Conservation (phyloP, 106 monocot species). For the Narthecium ossifragum region DNA sequence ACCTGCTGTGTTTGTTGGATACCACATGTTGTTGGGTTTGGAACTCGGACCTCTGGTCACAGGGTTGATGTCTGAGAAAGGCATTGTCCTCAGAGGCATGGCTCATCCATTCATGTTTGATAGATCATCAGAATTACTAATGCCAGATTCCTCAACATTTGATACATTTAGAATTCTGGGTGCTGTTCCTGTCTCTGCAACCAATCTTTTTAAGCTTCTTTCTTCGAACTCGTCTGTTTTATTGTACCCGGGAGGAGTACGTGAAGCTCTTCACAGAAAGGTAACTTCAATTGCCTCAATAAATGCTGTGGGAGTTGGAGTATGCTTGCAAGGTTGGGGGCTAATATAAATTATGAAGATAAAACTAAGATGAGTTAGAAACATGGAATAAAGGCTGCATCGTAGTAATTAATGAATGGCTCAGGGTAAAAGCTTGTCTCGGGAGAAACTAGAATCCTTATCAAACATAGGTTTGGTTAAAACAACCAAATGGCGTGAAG, state of each 20-base stretch:
- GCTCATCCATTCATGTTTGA: slow-evolving; percentile 76
- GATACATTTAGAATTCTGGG: slow-evolving; percentile 58
- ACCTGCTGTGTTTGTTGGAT: slow-evolving; percentile 65
- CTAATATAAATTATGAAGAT: too few relatives aligned
- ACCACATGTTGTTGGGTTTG: slow-evolving; percentile 76
- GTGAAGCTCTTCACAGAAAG: slow-evolving; percentile 87
- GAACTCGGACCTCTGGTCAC: slow-evolving; percentile 43
- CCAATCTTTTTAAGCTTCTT: slow-evolving; percentile 67
- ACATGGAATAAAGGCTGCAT: too few relatives aligned
- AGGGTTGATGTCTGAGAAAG: slow-evolving; percentile 26
- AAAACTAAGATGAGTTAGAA: too few relatives aligned
- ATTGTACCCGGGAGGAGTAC: slow-evolving; percentile 70
- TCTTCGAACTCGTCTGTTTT: slow-evolving; percentile 48
- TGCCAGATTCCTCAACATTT: slow-evolving; percentile 48
- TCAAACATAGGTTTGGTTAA: too few relatives aligned
- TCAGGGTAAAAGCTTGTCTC: too few relatives aligned
- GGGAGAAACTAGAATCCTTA: too few relatives aligned
- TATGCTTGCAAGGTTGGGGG: too few relatives aligned
- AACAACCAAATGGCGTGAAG: too few relatives aligned
- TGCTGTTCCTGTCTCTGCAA: slow-evolving; percentile 54
- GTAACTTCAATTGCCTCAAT: slow-evolving; percentile 18
- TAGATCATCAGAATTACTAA: slow-evolving; percentile 25
- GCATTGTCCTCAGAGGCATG: slow-evolving; percentile 57
- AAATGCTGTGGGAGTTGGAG: too few relatives aligned
- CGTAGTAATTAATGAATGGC: too few relatives aligned